Percentiles rank a stretch among this genome's conserved stretches.
Conservation (phyloP, 2,329 filamentous ascomycete genomes). For the Aspergillus tamarii region DNA sequence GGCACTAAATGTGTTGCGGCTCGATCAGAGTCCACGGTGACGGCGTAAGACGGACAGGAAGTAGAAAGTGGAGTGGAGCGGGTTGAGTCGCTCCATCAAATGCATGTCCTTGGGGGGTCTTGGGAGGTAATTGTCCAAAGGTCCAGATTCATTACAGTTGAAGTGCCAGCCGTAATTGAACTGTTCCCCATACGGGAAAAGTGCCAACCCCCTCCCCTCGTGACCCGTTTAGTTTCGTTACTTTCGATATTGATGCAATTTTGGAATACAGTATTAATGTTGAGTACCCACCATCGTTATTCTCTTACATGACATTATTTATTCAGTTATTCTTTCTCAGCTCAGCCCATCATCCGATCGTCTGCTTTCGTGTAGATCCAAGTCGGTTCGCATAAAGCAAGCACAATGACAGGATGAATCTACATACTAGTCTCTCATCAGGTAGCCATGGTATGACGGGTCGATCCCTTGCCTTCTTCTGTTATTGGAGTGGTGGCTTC, state of each 20-base stretch:
- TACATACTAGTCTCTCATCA: not conserved
- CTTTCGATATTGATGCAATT: not conserved
- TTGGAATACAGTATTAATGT: not conserved
- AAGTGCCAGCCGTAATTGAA: not conserved
- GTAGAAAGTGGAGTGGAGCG: not conserved
- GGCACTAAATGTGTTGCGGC: slow-evolving; percentile 1
- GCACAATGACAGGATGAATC: not conserved
- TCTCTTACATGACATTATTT: not conserved
- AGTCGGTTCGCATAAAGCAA: not conserved
- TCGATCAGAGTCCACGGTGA: not conserved
- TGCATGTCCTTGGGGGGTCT: not conserved
- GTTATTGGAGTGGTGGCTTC: no score
- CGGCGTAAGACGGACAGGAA: not conserved
- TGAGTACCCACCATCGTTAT: not conserved
- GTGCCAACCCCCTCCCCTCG: not conserved
- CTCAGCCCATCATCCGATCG: slow-evolving; percentile 1
- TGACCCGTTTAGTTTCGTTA: not conserved
- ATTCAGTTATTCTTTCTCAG: not conserved
- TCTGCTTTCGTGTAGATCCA: not conserved
- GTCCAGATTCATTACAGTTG: not conserved
- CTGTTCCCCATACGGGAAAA: not conserved
- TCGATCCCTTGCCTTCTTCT: not conserved
- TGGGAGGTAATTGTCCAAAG: no score
- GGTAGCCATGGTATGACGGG: not conserved
- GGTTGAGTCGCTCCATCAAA: not conserved